A percentile compares a stretch with the other conserved stretches of the same genome.
These are phyloP conservation scores for Karstenula rhodostoma DNA, from an alignment of 2,329 filamentous ascomycete species.

Conservation along the genomic window DNA sequence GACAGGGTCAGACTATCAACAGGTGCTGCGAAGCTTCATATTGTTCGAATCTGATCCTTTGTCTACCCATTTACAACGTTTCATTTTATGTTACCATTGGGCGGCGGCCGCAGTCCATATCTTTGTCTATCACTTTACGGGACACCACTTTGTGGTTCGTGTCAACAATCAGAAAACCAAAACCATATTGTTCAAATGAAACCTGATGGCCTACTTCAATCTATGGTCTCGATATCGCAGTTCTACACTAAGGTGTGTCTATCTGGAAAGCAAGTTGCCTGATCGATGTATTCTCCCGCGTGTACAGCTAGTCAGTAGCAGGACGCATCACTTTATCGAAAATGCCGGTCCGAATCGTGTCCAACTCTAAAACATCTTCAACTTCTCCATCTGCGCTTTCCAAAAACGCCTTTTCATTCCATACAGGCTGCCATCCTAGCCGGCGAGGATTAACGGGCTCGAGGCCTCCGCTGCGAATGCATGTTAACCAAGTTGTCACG, in stretches of 20 bases:
- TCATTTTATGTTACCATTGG: no score
- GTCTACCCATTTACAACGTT: no score
- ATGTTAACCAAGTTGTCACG: conserved; percentile 4
- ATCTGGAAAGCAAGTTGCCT: background rate
- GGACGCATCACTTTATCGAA: conserved; percentile 14
- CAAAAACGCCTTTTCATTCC: conserved; percentile 23
- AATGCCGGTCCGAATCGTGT: conserved; percentile 15
- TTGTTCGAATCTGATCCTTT: no score
- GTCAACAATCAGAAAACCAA: no score
- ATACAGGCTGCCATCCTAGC: conserved; percentile 24
- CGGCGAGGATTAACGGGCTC: conserved; percentile 18
- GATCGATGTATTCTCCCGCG: background rate
- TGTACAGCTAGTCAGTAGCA: background rate
- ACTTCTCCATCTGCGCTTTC: conserved; percentile 21
- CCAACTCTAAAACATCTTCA: conserved; percentile 17
- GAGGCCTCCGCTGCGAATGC: conserved; percentile 19
- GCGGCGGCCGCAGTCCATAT: no score
- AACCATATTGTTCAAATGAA: no score
- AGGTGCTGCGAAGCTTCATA: background rate
- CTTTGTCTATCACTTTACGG: no score
- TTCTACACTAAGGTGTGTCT: background rate
- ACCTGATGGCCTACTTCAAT: no score
- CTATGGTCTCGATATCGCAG: no score
- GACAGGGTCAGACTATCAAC: background rate
- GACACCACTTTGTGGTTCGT: no score